Evolutionary conservation across 805 yeast genomes (phyloP).

Genomic region (Priceomyces medius): DNA sequence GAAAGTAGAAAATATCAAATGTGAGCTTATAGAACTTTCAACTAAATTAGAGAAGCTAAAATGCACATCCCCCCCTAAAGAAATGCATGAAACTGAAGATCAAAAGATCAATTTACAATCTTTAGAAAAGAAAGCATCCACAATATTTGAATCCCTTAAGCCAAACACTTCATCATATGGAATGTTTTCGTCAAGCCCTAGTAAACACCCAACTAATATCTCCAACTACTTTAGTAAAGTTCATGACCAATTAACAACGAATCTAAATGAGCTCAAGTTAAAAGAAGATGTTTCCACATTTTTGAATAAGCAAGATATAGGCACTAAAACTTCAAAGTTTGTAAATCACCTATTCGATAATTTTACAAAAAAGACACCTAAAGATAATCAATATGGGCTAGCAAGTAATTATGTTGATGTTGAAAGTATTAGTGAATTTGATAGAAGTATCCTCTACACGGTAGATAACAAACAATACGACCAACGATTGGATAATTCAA

Average conservation of each 20-base stretch:
- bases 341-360: conserved; percentile 24
- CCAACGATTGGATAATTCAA: conserved; percentile 11
- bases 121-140: conserved; percentile 21
- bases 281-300: conserved; percentile 16
- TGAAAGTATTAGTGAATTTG: conserved; percentile 17
- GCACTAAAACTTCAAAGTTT: conserved; percentile 21
- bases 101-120: conserved; percentile 10
- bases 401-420: conserved; percentile 28
- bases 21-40: conserved; percentile 34
- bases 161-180: background rate
- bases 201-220: background rate
- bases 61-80: conserved; percentile 1
- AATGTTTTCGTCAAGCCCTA: background rate
- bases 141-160: conserved; percentile 12
- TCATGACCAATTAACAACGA: conserved; percentile 9
- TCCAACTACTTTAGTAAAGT: conserved; percentile 9
- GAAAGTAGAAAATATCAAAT: conserved; percentile 31
- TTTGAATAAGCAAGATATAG: conserved; percentile 20
- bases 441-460: conserved; percentile 1
- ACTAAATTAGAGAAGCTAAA: conserved; percentile 17
- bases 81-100: background rate
- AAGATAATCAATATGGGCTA: conserved; percentile 9
- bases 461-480: conserved; percentile 2
- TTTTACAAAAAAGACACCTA: conserved; percentile 18
- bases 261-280: conserved; percentile 5